Base-by-base conservation (phyloP, 1,139 yeast genomes). In the Blastobotrys ciferrii region DNA sequence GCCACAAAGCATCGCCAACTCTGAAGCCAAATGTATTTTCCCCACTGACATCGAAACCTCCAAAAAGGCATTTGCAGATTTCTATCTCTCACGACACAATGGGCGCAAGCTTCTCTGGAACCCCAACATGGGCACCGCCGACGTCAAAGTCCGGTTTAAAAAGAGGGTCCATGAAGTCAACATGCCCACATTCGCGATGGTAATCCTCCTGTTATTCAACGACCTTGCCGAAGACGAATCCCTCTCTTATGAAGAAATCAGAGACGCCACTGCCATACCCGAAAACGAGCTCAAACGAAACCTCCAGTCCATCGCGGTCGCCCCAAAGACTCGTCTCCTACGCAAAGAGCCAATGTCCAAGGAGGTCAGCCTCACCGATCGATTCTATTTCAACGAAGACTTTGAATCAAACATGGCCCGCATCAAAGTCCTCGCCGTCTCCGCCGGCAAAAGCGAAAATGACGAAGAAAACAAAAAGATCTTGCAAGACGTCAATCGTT, bases 81-180 rank as follows among this genome's bases (percentile, higher is more conserved):
- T 71, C 68, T 89, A 84, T 54, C 72, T 75, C 12, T 75, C 79
- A 41, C 75, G 80, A 48, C 88, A 87, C 62, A 81, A 76, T 52
- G 94, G 94, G 44, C 78, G 96, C 60, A 77, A 80, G 30, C 69
- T 92, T 47, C 78, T 74, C 41, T 92, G 97, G 97, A 84, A 89
- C 42, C 88, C 91, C 19, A 82, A 83, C 57, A 58, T 71, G 56
- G 95, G 96, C 1, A 80, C 88, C 2, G 81, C 86, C 55, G 97
- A 89, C 58, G 75, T 94, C 50, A 59, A 61, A 32, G 69, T 70
- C 2, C 60, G 65, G 33, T 63, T 68, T 43, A 82, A 84, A 5
- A 76, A 80, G 38, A 76, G 81, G 44, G 79, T 86, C 1, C 91
- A 92, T 61, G 94, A 87, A 50, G 78, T 91, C 45, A 87, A 82